These are phyloP conservation scores for Echeveria elegans DNA, from an alignment of 164 flowering plant genomes.

Conservation along the genomic window DNA sequence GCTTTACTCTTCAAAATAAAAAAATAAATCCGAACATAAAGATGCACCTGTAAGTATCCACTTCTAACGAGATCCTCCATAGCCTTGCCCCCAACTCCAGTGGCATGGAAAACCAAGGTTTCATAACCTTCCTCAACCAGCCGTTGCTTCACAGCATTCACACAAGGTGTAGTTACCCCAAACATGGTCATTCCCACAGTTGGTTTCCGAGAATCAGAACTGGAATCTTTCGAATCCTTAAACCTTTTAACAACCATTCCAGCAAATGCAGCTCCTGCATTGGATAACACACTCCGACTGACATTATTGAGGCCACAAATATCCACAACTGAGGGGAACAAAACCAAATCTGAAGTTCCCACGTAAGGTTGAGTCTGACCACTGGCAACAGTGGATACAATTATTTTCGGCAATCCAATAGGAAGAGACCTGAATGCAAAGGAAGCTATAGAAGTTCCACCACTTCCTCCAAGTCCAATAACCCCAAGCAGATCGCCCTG, in stretches of 20 bases:
- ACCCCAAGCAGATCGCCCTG: constrained; percentile 44
- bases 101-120: constrained; percentile 85
- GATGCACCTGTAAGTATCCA: constrained; percentile 76
- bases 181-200: constrained; percentile 94
- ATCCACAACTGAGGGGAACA: constrained; percentile 91
- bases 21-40: background rate
- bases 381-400: constrained; percentile 87
- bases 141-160: constrained; percentile 67
- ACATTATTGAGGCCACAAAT: constrained; percentile 79
- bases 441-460: constrained; percentile 74
- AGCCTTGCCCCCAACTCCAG: constrained; percentile 95
- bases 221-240: constrained; percentile 16
- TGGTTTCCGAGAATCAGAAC: constrained; percentile 18
- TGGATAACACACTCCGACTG: constrained; percentile 56
- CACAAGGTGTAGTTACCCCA: constrained; percentile 98
- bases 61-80: constrained; percentile 82
- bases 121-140: constrained; percentile 71
- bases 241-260: constrained; percentile 76
- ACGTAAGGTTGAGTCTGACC: constrained; percentile 75
- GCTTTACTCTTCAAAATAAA: background rate
- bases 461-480: constrained; percentile 89
- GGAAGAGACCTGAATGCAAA: constrained; percentile 68
- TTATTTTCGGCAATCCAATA: constrained; percentile 72
- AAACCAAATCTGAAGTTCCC: constrained; percentile 75
- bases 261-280: constrained; percentile 85